phyloP scores from a whole-genome alignment of 2,329 filamentous ascomycete genomes.

The Clonostachys byssicola region DNA sequence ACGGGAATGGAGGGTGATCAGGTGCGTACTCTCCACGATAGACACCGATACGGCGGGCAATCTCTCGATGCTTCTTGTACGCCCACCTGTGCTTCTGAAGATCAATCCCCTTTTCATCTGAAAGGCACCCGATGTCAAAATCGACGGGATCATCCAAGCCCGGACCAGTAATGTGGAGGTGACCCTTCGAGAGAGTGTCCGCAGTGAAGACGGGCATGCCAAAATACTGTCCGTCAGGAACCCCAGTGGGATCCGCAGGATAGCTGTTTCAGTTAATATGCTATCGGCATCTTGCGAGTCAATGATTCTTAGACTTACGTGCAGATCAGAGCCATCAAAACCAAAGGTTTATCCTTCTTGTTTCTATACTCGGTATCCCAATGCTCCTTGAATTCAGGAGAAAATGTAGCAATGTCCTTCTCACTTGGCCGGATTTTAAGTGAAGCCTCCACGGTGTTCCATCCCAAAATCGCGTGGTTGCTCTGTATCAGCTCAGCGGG shows the following conservation, averaged over 20 bases:
- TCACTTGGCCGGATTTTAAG: slow-evolving; percentile 52
- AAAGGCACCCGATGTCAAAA: slow-evolving; percentile 49
- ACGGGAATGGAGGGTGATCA: slow-evolving; percentile 35
- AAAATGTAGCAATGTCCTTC: slow-evolving; percentile 44
- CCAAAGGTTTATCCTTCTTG: slow-evolving; percentile 36
- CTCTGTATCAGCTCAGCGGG: slow-evolving; percentile 24
- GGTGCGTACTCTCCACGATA: slow-evolving; percentile 39
- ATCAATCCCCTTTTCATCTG: slow-evolving; percentile 39
- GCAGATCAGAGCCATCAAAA: slow-evolving; percentile 33
- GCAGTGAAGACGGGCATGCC: slow-evolving; percentile 46
- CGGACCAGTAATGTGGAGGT: slow-evolving; percentile 51
- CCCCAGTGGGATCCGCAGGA: slow-evolving; percentile 30
- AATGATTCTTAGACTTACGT: slow-evolving; percentile 20
- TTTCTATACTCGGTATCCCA: slow-evolving; percentile 52
- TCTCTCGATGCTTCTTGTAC: slow-evolving; percentile 59
- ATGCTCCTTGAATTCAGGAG: slow-evolving; percentile 43
- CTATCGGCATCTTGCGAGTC: too few relatives aligned
- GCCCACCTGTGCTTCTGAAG: slow-evolving; percentile 55
- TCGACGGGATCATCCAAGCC: slow-evolving; percentile 35
- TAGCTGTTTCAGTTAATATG: slow-evolving; percentile 15
- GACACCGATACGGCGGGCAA: slow-evolving; percentile 47
- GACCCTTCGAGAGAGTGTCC: slow-evolving; percentile 58
- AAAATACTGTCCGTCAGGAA: slow-evolving; percentile 41
- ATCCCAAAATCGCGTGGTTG: slow-evolving; percentile 43
- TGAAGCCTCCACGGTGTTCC: slow-evolving; percentile 52